These are phyloP conservation scores for Oryza coarctata DNA, from an alignment of 176 grass and related monocot genomes.

Conservation along the genomic window DNA sequence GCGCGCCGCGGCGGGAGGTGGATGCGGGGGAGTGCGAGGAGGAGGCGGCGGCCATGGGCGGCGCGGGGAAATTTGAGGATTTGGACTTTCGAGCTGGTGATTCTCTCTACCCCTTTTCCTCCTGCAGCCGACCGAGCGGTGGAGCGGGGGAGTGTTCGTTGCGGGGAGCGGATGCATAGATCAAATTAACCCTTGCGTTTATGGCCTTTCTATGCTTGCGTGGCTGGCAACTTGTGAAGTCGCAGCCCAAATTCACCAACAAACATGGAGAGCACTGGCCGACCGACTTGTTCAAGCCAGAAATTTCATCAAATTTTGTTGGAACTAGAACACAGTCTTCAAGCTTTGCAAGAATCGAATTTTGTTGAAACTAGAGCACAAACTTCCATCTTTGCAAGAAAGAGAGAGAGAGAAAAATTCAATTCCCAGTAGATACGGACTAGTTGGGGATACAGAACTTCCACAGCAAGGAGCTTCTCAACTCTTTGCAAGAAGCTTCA, in stretches of 20 bases:
- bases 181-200: background rate
- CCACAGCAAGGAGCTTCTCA: background rate
- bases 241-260: slow-evolving; percentile 15
- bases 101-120: background rate
- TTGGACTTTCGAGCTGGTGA: slow-evolving; percentile 12
- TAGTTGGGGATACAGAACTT: background rate
- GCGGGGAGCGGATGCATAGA: background rate
- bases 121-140: background rate
- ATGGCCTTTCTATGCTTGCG: slow-evolving; percentile 29
- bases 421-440: background rate
- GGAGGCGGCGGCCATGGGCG: slow-evolving; percentile 34
- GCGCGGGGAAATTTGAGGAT: slow-evolving; percentile 15
- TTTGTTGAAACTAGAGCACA: background rate
- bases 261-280: background rate
- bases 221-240: background rate
- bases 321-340: background rate
- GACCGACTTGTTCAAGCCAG: background rate
- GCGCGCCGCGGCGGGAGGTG: slow-evolving; percentile 25
- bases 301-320: background rate
- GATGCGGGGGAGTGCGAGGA: slow-evolving; percentile 47
- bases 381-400: background rate
- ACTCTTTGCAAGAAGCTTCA: background rate
- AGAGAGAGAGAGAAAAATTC: background rate
- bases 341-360: background rate
- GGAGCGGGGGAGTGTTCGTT: slow-evolving; percentile 9